Evolutionary conservation across 495 filamentous ascomycete genomes (phyloP).

Genomic region (Hypoxylon trugodes): DNA sequence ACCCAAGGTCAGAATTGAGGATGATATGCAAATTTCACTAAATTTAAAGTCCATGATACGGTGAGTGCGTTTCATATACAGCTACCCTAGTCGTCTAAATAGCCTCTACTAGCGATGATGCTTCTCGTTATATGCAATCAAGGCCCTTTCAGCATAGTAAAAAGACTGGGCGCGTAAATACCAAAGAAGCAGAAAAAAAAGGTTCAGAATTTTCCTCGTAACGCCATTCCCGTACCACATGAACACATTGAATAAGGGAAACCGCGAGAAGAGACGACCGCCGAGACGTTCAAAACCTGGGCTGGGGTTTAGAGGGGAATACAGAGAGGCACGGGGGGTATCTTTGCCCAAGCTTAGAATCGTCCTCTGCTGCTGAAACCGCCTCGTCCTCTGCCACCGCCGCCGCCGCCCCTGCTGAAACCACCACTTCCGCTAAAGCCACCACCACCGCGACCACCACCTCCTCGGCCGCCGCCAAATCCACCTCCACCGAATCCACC

Average conservation of each 20-base stretch:
- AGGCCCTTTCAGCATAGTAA: too few species aligned
- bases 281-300: too few species aligned
- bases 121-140: too few species aligned
- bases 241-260: slow-evolving; percentile 22
- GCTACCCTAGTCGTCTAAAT: not conserved
- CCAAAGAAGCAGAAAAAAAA: slow-evolving; percentile 16
- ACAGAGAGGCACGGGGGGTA: not conserved
- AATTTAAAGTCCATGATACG: too few species aligned
- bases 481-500: slow-evolving; percentile 33
- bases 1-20: too few species aligned
- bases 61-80: too few species aligned
- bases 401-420: slow-evolving; percentile 29
- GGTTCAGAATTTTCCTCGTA: slow-evolving; percentile 30
- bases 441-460: slow-evolving; percentile 41
- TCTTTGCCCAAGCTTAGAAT: slow-evolving; percentile 19
- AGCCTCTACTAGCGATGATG: not conserved
- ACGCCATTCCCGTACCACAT: slow-evolving; percentile 42
- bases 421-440: slow-evolving; percentile 38
- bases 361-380: slow-evolving; percentile 46
- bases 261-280: not conserved
- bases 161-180: too few species aligned
- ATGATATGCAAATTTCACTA: too few species aligned
- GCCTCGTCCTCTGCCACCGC: slow-evolving; percentile 40
- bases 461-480: slow-evolving; percentile 36
- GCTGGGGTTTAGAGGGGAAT: not conserved